Evolutionary conservation across 2,329 filamentous ascomycete species (phyloP).

Genomic region (Penicillium sp.): DNA sequence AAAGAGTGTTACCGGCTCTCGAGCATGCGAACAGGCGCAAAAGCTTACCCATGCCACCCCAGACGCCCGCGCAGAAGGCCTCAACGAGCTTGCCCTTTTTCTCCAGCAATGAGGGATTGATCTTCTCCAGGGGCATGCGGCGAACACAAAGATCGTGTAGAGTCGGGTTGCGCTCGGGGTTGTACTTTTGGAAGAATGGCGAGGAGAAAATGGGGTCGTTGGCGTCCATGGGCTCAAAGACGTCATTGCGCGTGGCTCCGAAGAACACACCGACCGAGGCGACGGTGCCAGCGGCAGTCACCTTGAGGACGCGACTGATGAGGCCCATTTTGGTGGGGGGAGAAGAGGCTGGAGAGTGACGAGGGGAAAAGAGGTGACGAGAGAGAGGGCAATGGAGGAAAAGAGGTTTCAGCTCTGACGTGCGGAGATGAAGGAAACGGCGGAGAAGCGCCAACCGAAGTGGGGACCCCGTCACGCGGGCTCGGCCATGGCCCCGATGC

Average conservation of each 20-base stretch:
- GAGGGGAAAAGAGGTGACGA: not conserved
- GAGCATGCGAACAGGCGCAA: not conserved
- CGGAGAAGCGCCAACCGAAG: constrained; percentile 2
- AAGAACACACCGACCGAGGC: constrained; percentile 58
- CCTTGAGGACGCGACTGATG: constrained; percentile 49
- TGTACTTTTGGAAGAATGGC: constrained; percentile 61
- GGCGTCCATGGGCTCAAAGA: constrained; percentile 61
- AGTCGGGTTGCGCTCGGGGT: constrained; percentile 64
- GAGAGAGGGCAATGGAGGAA: not conserved
- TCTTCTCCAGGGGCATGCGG: constrained; percentile 63
- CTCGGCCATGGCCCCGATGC: not conserved
- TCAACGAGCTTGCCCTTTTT: constrained; percentile 64
- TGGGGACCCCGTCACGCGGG: not conserved
- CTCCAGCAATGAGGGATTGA: constrained; percentile 67
- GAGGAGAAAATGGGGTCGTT: constrained; percentile 65
- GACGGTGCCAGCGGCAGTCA: constrained; percentile 51
- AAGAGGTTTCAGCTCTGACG: not conserved
- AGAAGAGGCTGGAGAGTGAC: not conserved
- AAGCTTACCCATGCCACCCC: constrained; percentile 65
- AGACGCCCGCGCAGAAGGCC: constrained; percentile 69
- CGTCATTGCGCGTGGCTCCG: constrained; percentile 59
- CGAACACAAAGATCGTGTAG: constrained; percentile 68
- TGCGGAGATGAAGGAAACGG: not conserved
- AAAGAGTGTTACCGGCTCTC: not conserved
- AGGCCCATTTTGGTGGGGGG: constrained; percentile 54